Conservation (phyloP, 768 basidiomycete species). For the Tricholoma saponaceum region DNA sequence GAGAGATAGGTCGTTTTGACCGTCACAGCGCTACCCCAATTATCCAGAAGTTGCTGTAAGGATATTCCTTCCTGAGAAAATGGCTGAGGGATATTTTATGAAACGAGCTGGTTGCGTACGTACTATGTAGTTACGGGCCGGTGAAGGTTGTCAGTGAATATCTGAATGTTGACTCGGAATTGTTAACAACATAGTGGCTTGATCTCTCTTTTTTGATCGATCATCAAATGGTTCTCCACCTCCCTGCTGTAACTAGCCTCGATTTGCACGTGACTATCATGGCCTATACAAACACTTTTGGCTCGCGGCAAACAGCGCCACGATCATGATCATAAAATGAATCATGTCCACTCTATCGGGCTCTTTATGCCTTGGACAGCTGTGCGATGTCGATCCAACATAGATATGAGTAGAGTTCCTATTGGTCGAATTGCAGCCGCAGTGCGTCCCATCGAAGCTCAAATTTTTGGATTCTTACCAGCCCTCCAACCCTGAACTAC, state of each 20-base stretch:
- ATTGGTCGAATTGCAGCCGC: background rate
- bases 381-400: background rate
- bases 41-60: no score
- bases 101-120: no score
- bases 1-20: no score
- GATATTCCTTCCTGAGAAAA: no score
- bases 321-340: background rate
- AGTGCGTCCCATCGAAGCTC: background rate
- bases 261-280: background rate
- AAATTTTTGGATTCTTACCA: slow-evolving; percentile 1
- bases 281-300: background rate
- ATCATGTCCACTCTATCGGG: background rate
- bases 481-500: background rate
- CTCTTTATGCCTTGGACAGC: background rate
- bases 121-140: no score
- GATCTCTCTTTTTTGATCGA: slow-evolving; percentile 25
- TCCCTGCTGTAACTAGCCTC: no score
- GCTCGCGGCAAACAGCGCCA: background rate
- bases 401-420: background rate
- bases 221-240: no score
- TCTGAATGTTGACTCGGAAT: no score
- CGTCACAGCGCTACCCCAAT: no score
- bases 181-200: slow-evolving; percentile 30
- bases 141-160: no score
- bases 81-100: no score